phyloP scores from a whole-genome alignment of 306 rosid genomes.

The Vigna unguiculata region DNA sequence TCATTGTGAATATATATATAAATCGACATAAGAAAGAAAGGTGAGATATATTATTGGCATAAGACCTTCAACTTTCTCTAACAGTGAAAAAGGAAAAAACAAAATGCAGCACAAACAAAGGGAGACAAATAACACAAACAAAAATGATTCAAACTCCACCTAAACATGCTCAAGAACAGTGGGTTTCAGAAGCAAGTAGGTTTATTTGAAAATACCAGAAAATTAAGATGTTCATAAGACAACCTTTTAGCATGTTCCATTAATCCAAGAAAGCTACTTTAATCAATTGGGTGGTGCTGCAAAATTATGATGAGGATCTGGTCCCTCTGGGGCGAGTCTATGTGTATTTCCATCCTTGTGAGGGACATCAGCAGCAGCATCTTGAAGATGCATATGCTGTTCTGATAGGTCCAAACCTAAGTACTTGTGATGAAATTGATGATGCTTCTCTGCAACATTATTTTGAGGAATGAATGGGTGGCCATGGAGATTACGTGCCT shows the following conservation, averaged over 20 bases:
- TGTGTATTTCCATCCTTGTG: neutral
- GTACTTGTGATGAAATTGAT: slow-evolving; percentile 33
- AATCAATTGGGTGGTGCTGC: slow-evolving; percentile 5
- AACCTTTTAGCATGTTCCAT: neutral
- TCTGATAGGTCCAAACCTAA: slow-evolving; percentile 37
- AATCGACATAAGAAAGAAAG: too few relatives aligned
- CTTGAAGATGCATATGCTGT: slow-evolving; percentile 33
- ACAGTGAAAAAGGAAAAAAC: neutral
- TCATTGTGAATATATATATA: too few relatives aligned
- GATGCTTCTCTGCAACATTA: slow-evolving; percentile 26
- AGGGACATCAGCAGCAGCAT: neutral
- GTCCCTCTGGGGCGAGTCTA: slow-evolving; percentile 40
- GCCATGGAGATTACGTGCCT: slow-evolving; percentile 49
- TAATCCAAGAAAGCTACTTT: neutral
- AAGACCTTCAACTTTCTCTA: neutral
- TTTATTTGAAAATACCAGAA: neutral
- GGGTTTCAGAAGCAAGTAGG: slow-evolving; percentile 1
- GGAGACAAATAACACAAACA: neutral
- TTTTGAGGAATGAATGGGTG: slow-evolving; percentile 25
- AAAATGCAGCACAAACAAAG: neutral
- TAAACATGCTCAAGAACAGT: slow-evolving; percentile 1
- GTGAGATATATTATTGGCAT: too few relatives aligned
- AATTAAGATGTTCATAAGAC: neutral
- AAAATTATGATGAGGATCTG: slow-evolving; percentile 29
- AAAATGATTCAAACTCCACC: neutral